Percentiles rank a stretch among this genome's conserved stretches.
phyloP scores from a whole-genome alignment of 2,329 filamentous ascomycete species.

The Aspergillus sp. region DNA sequence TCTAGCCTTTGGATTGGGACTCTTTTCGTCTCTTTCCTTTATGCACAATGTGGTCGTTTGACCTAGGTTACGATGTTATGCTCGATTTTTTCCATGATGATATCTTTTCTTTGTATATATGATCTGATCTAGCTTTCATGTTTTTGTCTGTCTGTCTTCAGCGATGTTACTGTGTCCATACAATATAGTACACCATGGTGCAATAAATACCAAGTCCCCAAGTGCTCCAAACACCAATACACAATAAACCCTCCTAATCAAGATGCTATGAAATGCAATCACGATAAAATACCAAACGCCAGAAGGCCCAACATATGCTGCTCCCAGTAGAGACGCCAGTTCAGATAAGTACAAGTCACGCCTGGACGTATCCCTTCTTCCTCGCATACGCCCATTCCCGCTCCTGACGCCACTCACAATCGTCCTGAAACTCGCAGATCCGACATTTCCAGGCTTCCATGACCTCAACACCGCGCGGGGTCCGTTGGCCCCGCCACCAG shows the following conservation, averaged over 20 bases:
- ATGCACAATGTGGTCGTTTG: background rate
- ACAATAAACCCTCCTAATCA: background rate
- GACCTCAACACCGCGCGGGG: conserved; percentile 71
- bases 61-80: background rate
- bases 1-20: conserved; percentile 22
- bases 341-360: background rate
- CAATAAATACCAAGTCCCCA: background rate
- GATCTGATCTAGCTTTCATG: background rate
- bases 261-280: background rate
- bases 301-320: background rate
- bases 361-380: conserved; percentile 22
- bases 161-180: background rate
- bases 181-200: background rate
- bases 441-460: conserved; percentile 88
- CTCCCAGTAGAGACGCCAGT: background rate
- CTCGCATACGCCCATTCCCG: conserved; percentile 61
- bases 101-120: background rate
- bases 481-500: conserved; percentile 84
- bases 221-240: background rate
- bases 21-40: background rate
- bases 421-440: conserved; percentile 77
- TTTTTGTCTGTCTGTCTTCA: background rate
- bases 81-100: background rate
- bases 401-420: conserved; percentile 73
- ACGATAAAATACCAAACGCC: background rate